Percentiles rank a stretch among this genome's conserved stretches.
Evolutionary conservation across 1,284 basidiomycete genomes (phyloP).

Genomic region (Coniophora puteana): DNA sequence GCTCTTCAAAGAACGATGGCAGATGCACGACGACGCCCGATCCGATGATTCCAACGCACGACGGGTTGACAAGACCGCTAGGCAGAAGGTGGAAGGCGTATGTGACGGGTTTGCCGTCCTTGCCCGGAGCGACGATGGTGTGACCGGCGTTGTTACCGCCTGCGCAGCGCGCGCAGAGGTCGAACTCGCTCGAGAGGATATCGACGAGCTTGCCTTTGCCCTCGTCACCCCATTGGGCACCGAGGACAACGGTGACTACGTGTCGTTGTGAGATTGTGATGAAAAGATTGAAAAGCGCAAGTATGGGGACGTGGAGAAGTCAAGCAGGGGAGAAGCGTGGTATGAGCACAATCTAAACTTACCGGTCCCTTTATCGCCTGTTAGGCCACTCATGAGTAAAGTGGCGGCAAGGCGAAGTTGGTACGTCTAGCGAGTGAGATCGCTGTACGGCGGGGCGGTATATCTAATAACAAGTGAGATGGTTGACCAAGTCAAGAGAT

Average conservation of each 20-base stretch:
- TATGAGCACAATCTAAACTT: constrained; percentile 2
- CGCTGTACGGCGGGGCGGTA: too few species aligned
- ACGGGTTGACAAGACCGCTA: constrained; percentile 88
- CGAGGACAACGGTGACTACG: constrained; percentile 75
- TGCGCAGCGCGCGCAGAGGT: constrained; percentile 94
- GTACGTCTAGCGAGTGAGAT: too few species aligned
- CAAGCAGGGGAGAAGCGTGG: neutral
- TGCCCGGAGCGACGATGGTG: constrained; percentile 88
- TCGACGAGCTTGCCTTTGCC: constrained; percentile 97
- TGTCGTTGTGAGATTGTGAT: neutral
- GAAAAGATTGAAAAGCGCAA: neutral
- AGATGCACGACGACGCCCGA: constrained; percentile 94
- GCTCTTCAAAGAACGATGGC: constrained; percentile 93
- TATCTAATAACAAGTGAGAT: too few species aligned
- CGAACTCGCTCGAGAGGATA: constrained; percentile 83
- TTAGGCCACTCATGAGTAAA: too few species aligned
- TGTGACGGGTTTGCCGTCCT: constrained; percentile 70
- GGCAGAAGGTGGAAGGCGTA: constrained; percentile 97
- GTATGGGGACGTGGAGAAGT: neutral
- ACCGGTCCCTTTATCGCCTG: too few species aligned
- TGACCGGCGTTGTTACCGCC: constrained; percentile 99
- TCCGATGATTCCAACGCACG: constrained; percentile 87
- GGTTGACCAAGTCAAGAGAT: too few species aligned
- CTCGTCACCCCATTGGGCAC: constrained; percentile 94
- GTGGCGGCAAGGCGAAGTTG: too few species aligned